A percentile compares a stretch with the other conserved stretches of the same genome.
These are phyloP conservation scores for Luvunga scandens DNA, from an alignment of 345 rosid species.

Conservation along the genomic window DNA sequence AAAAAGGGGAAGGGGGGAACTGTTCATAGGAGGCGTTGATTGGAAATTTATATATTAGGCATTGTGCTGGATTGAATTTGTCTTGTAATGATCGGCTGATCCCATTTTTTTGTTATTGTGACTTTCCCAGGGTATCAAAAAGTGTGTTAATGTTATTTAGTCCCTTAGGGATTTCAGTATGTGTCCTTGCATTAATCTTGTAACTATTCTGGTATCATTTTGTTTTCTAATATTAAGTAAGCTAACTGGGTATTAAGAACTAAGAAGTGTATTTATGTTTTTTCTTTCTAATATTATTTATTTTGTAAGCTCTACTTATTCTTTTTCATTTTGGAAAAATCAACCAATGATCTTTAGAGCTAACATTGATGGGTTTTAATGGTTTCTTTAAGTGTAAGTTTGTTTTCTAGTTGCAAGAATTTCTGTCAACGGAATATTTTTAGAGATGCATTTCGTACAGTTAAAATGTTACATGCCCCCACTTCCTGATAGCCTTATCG, in stretches of 20 bases:
- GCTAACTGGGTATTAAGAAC: not conserved
- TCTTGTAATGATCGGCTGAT: not conserved
- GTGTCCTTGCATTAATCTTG: not conserved
- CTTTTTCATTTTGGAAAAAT: not conserved
- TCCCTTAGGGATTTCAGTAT: not conserved
- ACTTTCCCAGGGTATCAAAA: not conserved
- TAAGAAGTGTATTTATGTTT: too few relatives aligned
- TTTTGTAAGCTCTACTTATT: too few relatives aligned
- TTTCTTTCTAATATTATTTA: not conserved
- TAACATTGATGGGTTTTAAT: not conserved
- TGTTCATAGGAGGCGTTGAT: not conserved
- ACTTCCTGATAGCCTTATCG: not conserved
- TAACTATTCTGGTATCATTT: too few relatives aligned
- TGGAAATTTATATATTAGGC: not conserved
- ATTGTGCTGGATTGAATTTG: not conserved
- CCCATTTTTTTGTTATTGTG: too few relatives aligned
- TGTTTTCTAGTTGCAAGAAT: not conserved
- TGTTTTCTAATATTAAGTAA: too few relatives aligned
- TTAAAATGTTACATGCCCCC: not conserved
- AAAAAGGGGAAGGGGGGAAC: too few relatives aligned
- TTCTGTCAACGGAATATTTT: not conserved
- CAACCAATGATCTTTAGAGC: not conserved
- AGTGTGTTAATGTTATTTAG: not conserved
- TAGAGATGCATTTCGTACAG: not conserved
- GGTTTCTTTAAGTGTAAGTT: not conserved